Percentiles rank a stretch among this genome's conserved stretches.
These are phyloP conservation scores for Dianthus caryophyllus DNA, from an alignment of 148 eudicot species.

Conservation along the genomic window DNA sequence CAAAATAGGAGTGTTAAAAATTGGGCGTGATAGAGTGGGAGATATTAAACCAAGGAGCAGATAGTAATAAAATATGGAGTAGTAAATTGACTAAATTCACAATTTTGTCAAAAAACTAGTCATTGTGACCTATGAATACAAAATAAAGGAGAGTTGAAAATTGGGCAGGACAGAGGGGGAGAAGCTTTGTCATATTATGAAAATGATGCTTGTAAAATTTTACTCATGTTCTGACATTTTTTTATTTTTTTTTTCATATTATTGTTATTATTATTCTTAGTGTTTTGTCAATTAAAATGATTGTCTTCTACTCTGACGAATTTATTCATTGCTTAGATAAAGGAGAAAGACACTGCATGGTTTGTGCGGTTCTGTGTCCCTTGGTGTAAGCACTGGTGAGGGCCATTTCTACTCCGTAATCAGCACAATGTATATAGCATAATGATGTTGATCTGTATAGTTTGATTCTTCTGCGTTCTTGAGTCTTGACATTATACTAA, in stretches of 20 bases:
- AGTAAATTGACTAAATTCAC: no score
- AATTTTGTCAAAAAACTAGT: no score
- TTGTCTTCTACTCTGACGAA: not conserved
- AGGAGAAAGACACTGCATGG: slow-evolving; percentile 97
- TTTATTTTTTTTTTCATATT: not conserved
- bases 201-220: no score
- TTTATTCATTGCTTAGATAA: slow-evolving; percentile 38
- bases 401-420: not conserved
- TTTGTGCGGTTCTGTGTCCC: slow-evolving; percentile 89
- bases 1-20: no score
- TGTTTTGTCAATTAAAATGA: not conserved
- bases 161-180: no score
- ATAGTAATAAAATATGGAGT: no score
- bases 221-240: no score
- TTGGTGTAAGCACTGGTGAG: slow-evolving; percentile 99
- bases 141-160: no score
- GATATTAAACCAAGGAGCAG: no score
- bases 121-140: no score
- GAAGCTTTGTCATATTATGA: no score
- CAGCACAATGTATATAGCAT: not conserved
- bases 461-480: slow-evolving; percentile 2
- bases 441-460: not conserved
- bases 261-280: not conserved
- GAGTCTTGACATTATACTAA: slow-evolving; percentile 9
- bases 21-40: no score